Evolutionary conservation across 106 monocot species (phyloP).

Genomic region (Dendrobium chrysotoxum): DNA sequence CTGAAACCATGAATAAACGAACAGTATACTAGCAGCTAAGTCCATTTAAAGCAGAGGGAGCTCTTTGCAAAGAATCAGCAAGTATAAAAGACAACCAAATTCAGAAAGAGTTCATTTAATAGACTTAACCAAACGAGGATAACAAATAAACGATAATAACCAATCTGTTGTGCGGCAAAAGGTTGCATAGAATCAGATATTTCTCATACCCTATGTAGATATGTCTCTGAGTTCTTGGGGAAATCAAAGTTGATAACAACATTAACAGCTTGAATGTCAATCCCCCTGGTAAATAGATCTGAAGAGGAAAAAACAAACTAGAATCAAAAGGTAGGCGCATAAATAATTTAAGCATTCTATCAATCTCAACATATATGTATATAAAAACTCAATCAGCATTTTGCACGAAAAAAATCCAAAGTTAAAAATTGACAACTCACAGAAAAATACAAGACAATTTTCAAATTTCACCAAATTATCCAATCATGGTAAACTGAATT

Average conservation of each 20-base stretch:
- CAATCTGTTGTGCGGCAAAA: neutral
- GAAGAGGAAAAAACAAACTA: neutral
- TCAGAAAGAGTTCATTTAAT: too few species aligned
- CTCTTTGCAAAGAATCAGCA: too few species aligned
- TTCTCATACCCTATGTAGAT: conserved; percentile 78
- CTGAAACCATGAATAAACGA: too few species aligned
- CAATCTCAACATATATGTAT: neutral
- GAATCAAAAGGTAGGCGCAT: neutral
- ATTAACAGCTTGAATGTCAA: conserved; percentile 98
- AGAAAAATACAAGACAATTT: too few species aligned
- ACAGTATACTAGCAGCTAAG: too few species aligned
- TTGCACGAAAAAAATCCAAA: neutral
- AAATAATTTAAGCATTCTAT: neutral
- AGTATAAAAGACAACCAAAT: too few species aligned
- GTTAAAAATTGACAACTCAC: neutral
- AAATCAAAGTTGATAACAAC: conserved; percentile 99
- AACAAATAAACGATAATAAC: too few species aligned
- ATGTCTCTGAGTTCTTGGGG: conserved; percentile 88
- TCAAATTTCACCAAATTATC: too few species aligned
- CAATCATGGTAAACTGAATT: too few species aligned
- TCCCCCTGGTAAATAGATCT: conserved; percentile 97
- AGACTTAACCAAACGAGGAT: too few species aligned
- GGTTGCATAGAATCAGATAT: neutral
- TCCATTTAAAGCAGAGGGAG: too few species aligned
- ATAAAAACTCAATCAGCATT: neutral